phyloP scores from a whole-genome alignment of 306 rosid species.

The Rosa lucieae region DNA sequence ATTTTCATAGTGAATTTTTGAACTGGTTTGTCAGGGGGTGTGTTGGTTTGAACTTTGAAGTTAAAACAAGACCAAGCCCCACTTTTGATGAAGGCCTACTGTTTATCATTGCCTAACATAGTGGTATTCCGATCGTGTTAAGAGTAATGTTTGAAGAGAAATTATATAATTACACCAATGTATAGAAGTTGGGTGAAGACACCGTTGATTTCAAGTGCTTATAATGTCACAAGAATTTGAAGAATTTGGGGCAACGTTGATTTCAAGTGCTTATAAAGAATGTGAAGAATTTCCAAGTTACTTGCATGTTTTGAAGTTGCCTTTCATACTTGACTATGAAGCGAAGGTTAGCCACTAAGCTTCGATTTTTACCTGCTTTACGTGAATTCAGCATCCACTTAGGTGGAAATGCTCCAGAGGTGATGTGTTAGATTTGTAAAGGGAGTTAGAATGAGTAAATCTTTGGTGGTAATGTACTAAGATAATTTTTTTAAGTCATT shows the following conservation, averaged over 20 bases:
- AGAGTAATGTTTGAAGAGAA: conserved; percentile 61
- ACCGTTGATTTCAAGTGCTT: conserved; percentile 73
- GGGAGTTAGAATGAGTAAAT: conserved; percentile 49
- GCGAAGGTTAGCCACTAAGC: conserved; percentile 72
- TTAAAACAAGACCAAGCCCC: conserved; percentile 97
- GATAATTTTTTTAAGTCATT: conserved; percentile 43
- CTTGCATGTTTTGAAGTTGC: conserved; percentile 64
- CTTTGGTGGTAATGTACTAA: conserved; percentile 41
- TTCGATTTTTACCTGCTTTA: conserved; percentile 52
- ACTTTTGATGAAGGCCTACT: conserved; percentile 78
- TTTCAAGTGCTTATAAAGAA: conserved; percentile 68
- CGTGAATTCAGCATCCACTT: conserved; percentile 56
- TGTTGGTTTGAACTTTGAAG: conserved; percentile 74
- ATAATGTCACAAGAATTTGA: conserved; percentile 24
- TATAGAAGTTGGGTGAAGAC: conserved; percentile 15
- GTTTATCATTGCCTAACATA: conserved; percentile 74
- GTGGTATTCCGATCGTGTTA: conserved; percentile 70
- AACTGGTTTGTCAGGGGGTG: conserved; percentile 99
- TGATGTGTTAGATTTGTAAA: conserved; percentile 39
- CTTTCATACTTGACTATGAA: conserved; percentile 76
- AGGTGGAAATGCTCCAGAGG: conserved; percentile 39
- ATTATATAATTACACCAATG: conserved; percentile 59
- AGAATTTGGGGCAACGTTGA: conserved; percentile 59
- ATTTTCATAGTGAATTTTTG: conserved; percentile 55
- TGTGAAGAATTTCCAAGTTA: conserved; percentile 81